Conservation (phyloP, 345 rosid genomes). For the Theobroma cacao region DNA sequence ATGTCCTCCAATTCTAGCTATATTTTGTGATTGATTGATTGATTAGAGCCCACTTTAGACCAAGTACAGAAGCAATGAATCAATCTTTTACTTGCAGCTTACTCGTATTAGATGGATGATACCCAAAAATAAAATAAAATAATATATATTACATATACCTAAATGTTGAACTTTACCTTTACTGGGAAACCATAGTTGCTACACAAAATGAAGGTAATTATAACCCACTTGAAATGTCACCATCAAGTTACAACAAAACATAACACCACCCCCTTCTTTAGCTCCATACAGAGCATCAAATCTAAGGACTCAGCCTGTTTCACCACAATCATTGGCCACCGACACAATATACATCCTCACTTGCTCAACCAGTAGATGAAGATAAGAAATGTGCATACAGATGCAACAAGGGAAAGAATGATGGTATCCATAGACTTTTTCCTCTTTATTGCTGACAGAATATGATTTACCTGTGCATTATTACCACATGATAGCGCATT, state of each 20-base stretch:
- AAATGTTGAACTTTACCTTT: constrained; percentile 7
- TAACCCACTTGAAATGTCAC: constrained; percentile 16
- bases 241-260: constrained; percentile 18
- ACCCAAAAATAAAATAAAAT: not conserved
- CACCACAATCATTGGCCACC: constrained; percentile 21
- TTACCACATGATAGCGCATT: not conserved
- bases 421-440: constrained; percentile 95
- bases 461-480: constrained; percentile 78
- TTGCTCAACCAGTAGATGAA: constrained; percentile 92
- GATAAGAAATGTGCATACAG: constrained; percentile 91
- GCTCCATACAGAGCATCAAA: constrained; percentile 5
- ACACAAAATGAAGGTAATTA: constrained; percentile 20
- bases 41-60: not conserved
- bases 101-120: constrained; percentile 7
- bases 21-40: too few species aligned
- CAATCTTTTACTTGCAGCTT: constrained; percentile 6
- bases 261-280: constrained; percentile 17
- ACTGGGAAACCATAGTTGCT: constrained; percentile 12
- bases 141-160: not conserved
- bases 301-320: not conserved
- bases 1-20: too few species aligned
- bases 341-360: constrained; percentile 35
- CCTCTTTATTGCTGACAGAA: constrained; percentile 84
- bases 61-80: not conserved
- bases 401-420: constrained; percentile 89